Evolutionary conservation across 176 grass and related monocot species (phyloP).

Genomic region (Carex littledalei): DNA sequence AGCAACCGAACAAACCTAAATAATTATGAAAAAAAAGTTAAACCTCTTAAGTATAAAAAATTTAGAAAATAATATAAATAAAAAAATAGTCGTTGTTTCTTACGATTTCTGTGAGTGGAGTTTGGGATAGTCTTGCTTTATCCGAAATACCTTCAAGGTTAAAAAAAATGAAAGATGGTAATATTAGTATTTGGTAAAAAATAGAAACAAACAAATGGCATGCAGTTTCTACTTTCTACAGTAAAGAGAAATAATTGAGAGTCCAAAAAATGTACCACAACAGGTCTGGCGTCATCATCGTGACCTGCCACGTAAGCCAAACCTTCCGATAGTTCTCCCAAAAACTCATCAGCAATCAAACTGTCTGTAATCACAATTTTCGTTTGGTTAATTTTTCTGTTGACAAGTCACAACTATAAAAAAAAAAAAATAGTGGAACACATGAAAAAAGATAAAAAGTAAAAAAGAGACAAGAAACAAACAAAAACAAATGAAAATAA

Average conservation of each 20-base stretch:
- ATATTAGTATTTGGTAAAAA: not conserved
- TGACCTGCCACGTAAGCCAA: slow-evolving; percentile 83
- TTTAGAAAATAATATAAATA: not conserved
- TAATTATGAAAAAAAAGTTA: not conserved
- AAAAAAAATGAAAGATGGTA: not conserved
- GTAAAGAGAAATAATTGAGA: not conserved
- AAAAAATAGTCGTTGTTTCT: not conserved
- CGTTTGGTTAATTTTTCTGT: not conserved
- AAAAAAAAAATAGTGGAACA: not conserved
- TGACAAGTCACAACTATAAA: not conserved
- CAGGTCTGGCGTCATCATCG: slow-evolving; percentile 85
- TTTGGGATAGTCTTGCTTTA: slow-evolving; percentile 95
- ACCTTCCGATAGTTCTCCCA: slow-evolving; percentile 76
- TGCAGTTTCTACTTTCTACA: not conserved
- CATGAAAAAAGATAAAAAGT: not conserved
- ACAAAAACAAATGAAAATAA: not conserved
- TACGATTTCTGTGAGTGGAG: slow-evolving; percentile 87
- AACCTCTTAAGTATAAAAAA: not conserved
- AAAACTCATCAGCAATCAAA: slow-evolving; percentile 96
- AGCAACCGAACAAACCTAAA: slow-evolving; percentile 77
- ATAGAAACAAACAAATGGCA: not conserved
- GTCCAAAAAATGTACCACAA: slow-evolving; percentile 47
- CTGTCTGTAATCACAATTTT: slow-evolving; percentile 44
- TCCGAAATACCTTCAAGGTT: slow-evolving; percentile 60
- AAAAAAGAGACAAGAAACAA: not conserved